Base-by-base conservation (phyloP, 495 filamentous ascomycete species). In the Barbatosphaeria neglecta region DNA sequence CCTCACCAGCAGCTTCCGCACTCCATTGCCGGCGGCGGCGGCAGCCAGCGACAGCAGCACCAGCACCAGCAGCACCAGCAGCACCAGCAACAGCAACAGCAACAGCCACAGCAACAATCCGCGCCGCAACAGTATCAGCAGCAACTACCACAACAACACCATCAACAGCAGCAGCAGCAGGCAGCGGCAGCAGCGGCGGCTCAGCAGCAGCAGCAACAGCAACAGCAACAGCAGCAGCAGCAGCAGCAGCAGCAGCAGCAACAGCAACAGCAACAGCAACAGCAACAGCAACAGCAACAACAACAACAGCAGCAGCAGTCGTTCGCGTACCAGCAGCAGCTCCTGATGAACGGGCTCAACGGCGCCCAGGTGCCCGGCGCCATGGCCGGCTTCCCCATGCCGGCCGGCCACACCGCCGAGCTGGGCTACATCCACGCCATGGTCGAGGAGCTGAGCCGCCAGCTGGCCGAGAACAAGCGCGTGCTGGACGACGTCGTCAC, bases 341-440 rank as follows among this genome's bases (percentile, higher is more conserved):
- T 57, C 33, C 46, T 77, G 49, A 69, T 73, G 51, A 83, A 82
- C 55, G 75, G 74, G 39, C 76, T 81, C 58, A 81, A 78, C 52
- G 78, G 73, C 51, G 65, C 53, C 48, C 64, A 63, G 50, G 60
- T 65, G 53, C 61, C 61, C 27, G 63, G 59, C 40, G 65, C 54
- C 47, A 77, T 77, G 49, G 58, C 69, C 24, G 62, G 67, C 41
- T 61, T 79, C 43, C 81, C 84, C 17, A 82, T 82, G 57, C 83
- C 82, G 46, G 85, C 86, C 19, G 86, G 87, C 17, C 86, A 90
- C 55, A 84, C 90, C 66, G 84, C 86, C 67, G 87, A 94, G 60
- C 77, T 92, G 49, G 86, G 88, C 57, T 82, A 86, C 60, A 76
- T 94, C 37, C 89, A 87, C 59, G 74, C 80, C 40, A 83, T 89